A percentile compares a stretch with the other conserved stretches of the same genome.
Evolutionary conservation across 306 rosid species (phyloP).

Genomic region (Lathyrus oleraceus): DNA sequence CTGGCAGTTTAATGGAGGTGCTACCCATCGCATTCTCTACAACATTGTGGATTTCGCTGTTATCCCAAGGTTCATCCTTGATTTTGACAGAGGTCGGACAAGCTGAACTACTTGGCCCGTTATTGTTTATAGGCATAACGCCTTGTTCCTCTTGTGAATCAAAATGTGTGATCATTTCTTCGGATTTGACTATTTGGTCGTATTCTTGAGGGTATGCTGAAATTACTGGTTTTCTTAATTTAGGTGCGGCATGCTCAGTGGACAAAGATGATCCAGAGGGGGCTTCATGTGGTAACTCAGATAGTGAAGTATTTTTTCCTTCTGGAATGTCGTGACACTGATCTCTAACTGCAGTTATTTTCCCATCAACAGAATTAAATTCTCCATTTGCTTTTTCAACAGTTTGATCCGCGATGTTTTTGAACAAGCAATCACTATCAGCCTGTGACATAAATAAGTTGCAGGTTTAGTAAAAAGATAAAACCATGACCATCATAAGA

Average conservation of each 20-base stretch:
- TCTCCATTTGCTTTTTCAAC: conserved; percentile 38
- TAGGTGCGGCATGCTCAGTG: conserved; percentile 12
- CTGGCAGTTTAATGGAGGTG: conserved; percentile 34
- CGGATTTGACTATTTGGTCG: neutral
- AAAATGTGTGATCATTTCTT: conserved; percentile 37
- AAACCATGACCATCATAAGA: conserved; percentile 30
- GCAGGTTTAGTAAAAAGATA: conserved; percentile 25
- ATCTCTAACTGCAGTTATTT: conserved; percentile 27
- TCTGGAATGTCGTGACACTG: conserved; percentile 34
- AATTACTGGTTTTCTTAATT: conserved; percentile 13
- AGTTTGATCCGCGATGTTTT: conserved; percentile 34
- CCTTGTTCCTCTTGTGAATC: conserved; percentile 46
- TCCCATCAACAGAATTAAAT: conserved; percentile 33
- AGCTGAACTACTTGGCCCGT: conserved; percentile 39
- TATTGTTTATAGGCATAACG: conserved; percentile 37
- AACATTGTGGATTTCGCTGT: conserved; percentile 37
- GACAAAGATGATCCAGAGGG: conserved; percentile 31
- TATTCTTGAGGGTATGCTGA: neutral
- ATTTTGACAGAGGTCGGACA: conserved; percentile 45
- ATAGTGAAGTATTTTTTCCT: conserved; percentile 39
- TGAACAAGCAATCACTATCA: conserved; percentile 34
- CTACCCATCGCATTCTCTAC: conserved; percentile 34
- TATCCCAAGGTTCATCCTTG: conserved; percentile 68
- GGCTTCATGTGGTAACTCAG: conserved; percentile 30
- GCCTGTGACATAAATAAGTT: conserved; percentile 44